Conservation (phyloP, 2,329 filamentous ascomycete species). For the Cytospora mali region DNA sequence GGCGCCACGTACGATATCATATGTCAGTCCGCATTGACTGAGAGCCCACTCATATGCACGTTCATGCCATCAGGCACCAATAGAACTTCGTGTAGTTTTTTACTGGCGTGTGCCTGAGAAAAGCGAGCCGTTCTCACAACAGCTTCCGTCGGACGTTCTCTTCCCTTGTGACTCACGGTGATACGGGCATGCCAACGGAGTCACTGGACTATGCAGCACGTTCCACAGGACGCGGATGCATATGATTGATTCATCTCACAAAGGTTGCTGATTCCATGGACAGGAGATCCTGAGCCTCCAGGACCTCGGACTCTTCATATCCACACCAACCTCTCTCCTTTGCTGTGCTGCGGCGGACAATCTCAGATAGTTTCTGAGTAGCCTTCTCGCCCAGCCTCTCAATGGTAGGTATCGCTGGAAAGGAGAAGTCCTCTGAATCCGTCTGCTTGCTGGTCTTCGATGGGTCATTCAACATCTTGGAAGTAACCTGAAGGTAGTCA, state of each 20-base stretch:
- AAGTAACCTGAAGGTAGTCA: conserved; percentile 48
- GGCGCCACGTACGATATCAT: conserved; percentile 43
- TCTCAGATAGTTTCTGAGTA: conserved; percentile 75
- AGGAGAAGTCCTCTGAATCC: conserved; percentile 52
- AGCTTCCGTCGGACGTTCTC: conserved; percentile 9
- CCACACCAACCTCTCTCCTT: conserved; percentile 71
- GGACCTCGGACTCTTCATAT: conserved; percentile 71
- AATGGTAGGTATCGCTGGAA: conserved; percentile 61
- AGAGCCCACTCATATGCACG: conserved; percentile 38
- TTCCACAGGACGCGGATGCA: conserved; percentile 12
- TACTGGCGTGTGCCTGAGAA: conserved; percentile 2
- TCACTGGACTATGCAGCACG: conserved; percentile 33
- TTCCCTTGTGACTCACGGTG: conserved; percentile 15
- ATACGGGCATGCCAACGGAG: conserved; percentile 30
- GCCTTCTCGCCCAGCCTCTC: conserved; percentile 72
- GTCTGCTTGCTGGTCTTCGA: conserved; percentile 48
- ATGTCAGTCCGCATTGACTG: conserved; percentile 38
- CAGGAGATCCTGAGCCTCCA: conserved; percentile 70
- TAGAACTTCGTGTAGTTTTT: conserved; percentile 21
- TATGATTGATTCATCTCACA: conserved; percentile 44
- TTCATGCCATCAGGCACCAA: conserved; percentile 34
- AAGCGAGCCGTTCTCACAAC: conserved; percentile 11
- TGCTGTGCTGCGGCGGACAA: conserved; percentile 65
- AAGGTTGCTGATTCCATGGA: conserved; percentile 52
- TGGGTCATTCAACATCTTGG: conserved; percentile 50